These are phyloP conservation scores for Striga hermonthica DNA, from an alignment of 305 asterid genomes.

Conservation along the genomic window DNA sequence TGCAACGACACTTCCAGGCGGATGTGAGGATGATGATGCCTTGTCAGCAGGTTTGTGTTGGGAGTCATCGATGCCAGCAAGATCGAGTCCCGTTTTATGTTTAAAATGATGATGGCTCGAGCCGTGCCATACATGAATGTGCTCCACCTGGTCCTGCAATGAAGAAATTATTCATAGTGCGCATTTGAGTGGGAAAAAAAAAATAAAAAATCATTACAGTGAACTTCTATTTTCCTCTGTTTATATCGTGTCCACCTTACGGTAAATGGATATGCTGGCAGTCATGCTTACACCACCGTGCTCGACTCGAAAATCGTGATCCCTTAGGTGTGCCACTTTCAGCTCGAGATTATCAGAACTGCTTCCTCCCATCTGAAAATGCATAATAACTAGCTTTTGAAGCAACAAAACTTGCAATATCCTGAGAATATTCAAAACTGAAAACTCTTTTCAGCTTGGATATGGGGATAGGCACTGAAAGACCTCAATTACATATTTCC, in stretches of 20 bases:
- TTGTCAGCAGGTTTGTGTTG: conserved; percentile 46
- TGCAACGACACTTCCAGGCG: conserved; percentile 76
- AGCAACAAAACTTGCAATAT: conserved; percentile 5
- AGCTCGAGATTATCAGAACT: conserved; percentile 52
- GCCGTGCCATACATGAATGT: conserved; percentile 82
- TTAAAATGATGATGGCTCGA: conserved; percentile 71
- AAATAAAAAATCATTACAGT: background rate
- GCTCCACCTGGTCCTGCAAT: conserved; percentile 79
- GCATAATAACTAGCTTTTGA: conserved; percentile 25
- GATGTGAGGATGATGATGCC: conserved; percentile 64
- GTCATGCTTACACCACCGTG: conserved; percentile 67
- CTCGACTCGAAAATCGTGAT: conserved; percentile 68
- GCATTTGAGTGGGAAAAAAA: conserved; percentile 15
- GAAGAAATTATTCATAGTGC: conserved; percentile 20
- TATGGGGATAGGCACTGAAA: conserved; percentile 22
- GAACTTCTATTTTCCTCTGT: conserved; percentile 4
- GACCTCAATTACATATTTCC: conserved; percentile 80
- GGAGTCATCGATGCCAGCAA: conserved; percentile 48
- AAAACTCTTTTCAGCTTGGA: conserved; percentile 27
- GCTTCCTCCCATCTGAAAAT: conserved; percentile 58
- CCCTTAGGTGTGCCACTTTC: conserved; percentile 49
- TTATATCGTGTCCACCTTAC: conserved; percentile 50
- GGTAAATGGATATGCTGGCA: conserved; percentile 67
- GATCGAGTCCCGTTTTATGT: conserved; percentile 49
- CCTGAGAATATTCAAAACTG: background rate